These are phyloP conservation scores for Suhomyces pyralidae DNA, from an alignment of 805 yeast genomes.

Conservation along the genomic window DNA sequence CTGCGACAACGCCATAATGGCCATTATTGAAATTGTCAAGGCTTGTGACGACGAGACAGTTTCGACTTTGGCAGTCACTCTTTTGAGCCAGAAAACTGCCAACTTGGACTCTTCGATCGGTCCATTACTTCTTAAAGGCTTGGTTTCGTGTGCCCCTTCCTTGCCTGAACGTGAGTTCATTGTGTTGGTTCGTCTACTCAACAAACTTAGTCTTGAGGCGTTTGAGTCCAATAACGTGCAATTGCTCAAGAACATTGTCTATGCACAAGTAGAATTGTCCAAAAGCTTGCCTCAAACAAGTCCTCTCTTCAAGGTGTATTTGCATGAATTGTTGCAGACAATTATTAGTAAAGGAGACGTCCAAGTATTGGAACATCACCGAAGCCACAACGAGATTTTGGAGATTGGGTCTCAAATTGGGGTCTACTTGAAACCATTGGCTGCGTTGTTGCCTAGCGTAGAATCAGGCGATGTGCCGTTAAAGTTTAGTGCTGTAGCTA, in stretches of 20 bases:
- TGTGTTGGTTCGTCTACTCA: constrained; percentile 56
- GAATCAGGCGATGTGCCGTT: constrained; percentile 41
- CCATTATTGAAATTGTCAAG: constrained; percentile 64
- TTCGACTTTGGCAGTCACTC: constrained; percentile 72
- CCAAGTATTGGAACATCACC: constrained; percentile 69
- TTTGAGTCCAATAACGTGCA: constrained; percentile 37
- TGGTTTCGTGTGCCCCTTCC: constrained; percentile 58
- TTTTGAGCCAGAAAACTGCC: constrained; percentile 72
- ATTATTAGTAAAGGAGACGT: constrained; percentile 80
- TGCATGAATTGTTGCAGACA: constrained; percentile 62
- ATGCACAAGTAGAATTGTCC: constrained; percentile 51
- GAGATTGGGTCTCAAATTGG: constrained; percentile 69
- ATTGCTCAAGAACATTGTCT: constrained; percentile 39
- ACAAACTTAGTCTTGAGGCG: constrained; percentile 47
- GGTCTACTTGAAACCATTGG: constrained; percentile 66
- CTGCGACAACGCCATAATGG: constrained; percentile 65
- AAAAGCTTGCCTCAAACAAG: constrained; percentile 38
- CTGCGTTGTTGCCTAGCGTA: constrained; percentile 64
- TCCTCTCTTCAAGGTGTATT: constrained; percentile 49
- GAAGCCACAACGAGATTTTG: constrained; percentile 70
- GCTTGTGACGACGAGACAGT: constrained; percentile 69
- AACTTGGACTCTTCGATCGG: constrained; percentile 51
- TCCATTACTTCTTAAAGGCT: constrained; percentile 54
- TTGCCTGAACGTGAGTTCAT: constrained; percentile 66
- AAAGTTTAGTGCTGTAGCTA: constrained; percentile 1